Evolutionary conservation across 2,329 filamentous ascomycete genomes (phyloP).

Genomic region (Aspergillus melleus): DNA sequence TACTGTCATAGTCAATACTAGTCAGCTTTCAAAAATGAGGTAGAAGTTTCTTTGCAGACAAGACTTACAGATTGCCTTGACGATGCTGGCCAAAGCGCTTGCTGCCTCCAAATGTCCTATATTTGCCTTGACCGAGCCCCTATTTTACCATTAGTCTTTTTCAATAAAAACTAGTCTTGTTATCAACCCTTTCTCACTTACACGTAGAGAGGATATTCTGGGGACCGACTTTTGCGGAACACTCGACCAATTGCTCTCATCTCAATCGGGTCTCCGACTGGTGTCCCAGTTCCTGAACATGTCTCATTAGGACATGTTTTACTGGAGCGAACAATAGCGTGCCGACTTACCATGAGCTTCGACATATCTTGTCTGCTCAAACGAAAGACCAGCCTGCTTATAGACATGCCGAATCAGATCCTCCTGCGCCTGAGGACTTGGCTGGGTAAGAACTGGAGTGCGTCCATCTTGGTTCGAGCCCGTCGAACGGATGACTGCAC

Average conservation of each 20-base stretch:
- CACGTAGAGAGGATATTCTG: too few relatives aligned
- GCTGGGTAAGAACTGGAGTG: background rate
- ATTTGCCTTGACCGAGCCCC: constrained; percentile 21
- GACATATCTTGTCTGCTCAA: constrained; percentile 1
- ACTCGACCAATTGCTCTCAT: too few relatives aligned
- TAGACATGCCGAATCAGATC: constrained; percentile 8
- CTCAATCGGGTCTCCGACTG: constrained; percentile 10
- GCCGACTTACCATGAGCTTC: background rate
- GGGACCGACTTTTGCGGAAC: too few relatives aligned
- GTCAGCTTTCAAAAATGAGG: too few relatives aligned
- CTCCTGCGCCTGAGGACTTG: background rate
- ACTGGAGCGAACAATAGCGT: too few relatives aligned
- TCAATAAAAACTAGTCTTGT: too few relatives aligned
- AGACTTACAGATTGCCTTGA: constrained; percentile 35
- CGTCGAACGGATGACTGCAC: background rate
- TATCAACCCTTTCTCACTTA: too few relatives aligned
- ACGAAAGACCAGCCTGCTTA: constrained; percentile 1
- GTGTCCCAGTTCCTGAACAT: constrained; percentile 35
- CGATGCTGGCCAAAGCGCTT: constrained; percentile 39
- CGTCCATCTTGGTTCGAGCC: background rate
- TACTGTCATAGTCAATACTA: constrained; percentile 15
- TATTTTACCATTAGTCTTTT: background rate
- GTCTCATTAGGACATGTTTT: too few relatives aligned
- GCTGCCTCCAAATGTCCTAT: constrained; percentile 29
- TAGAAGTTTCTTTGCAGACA: too few relatives aligned